Conservation (phyloP, 345 rosid species). For the Erysimum cheiranthoides region DNA sequence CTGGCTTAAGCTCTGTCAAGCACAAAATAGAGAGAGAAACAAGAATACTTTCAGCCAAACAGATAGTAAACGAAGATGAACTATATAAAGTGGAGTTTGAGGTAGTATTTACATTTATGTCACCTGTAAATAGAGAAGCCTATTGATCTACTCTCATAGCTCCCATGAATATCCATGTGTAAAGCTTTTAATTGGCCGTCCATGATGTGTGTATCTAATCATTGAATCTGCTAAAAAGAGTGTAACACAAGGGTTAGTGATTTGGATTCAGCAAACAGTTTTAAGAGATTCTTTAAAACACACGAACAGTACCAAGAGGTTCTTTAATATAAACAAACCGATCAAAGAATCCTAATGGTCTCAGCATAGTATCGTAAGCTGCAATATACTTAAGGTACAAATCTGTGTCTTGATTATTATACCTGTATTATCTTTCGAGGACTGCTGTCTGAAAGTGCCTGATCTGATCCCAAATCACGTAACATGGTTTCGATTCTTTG, state of each 20-base stretch:
- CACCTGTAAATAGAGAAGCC: constrained; percentile 23
- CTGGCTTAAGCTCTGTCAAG: constrained; percentile 17
- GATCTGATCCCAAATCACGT: constrained; percentile 1
- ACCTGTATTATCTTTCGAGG: constrained; percentile 20
- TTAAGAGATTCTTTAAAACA: not conserved
- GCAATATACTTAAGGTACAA: constrained; percentile 2
- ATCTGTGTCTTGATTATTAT: not conserved
- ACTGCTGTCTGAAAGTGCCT: constrained; percentile 9
- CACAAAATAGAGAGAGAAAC: not conserved
- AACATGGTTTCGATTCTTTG: not conserved
- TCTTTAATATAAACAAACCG: not conserved
- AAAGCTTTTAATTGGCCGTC: not conserved
- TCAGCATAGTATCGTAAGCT: constrained; percentile 5
- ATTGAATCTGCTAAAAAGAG: constrained; percentile 12
- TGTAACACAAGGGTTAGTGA: not conserved
- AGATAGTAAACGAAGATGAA: not conserved
- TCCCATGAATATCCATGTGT: not conserved
- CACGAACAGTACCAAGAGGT: constrained; percentile 4
- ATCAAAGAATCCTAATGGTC: not conserved
- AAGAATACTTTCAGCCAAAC: constrained; percentile 7
- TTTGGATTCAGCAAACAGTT: not conserved
- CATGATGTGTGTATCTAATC: constrained; percentile 10
- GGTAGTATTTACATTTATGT: constrained; percentile 16
- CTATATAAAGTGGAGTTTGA: constrained; percentile 2
- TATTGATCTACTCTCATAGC: constrained; percentile 12